phyloP scores from a whole-genome alignment of 164 flowering plant genomes.

The Sextonia rubra region DNA sequence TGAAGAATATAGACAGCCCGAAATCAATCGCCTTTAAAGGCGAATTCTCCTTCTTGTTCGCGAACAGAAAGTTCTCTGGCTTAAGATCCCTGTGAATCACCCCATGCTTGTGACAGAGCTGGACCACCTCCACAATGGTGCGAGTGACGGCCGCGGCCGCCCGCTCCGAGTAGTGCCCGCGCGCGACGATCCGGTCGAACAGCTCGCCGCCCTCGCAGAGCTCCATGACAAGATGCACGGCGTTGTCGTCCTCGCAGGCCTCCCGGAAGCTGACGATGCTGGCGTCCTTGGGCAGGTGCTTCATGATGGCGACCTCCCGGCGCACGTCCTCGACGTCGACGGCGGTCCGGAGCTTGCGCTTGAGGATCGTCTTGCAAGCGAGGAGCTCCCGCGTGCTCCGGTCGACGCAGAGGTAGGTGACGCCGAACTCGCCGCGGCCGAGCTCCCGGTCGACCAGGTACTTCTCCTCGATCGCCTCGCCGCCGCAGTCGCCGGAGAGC shows the following conservation, averaged over 20 bases:
- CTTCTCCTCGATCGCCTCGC: slow-evolving; percentile 71
- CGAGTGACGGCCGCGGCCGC: slow-evolving; percentile 77
- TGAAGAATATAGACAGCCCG: slow-evolving; percentile 92
- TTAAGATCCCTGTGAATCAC: slow-evolving; percentile 91
- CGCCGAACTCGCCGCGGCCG: slow-evolving; percentile 90
- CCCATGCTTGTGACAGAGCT: slow-evolving; percentile 85
- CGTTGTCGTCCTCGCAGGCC: slow-evolving; percentile 89
- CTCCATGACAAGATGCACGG: slow-evolving; percentile 96
- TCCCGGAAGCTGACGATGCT: slow-evolving; percentile 77
- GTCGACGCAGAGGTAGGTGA: slow-evolving; percentile 80
- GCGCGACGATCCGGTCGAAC: slow-evolving; percentile 87
- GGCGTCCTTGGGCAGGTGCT: slow-evolving; percentile 72
- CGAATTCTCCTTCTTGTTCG: slow-evolving; percentile 94
- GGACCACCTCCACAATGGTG: slow-evolving; percentile 89
- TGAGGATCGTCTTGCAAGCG: slow-evolving; percentile 86
- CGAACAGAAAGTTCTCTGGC: slow-evolving; percentile 91
- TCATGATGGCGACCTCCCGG: slow-evolving; percentile 91
- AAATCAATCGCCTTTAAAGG: slow-evolving; percentile 94
- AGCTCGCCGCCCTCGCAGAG: slow-evolving; percentile 91
- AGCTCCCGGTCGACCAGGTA: slow-evolving; percentile 72
- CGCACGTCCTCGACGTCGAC: slow-evolving; percentile 91
- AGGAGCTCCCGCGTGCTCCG: slow-evolving; percentile 49
- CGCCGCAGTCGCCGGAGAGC: slow-evolving; percentile 23
- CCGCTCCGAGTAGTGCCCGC: slow-evolving; percentile 84
- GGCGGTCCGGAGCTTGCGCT: slow-evolving; percentile 82